Conservation (phyloP, 805 yeast species). For the Yarrowia bubula region DNA sequence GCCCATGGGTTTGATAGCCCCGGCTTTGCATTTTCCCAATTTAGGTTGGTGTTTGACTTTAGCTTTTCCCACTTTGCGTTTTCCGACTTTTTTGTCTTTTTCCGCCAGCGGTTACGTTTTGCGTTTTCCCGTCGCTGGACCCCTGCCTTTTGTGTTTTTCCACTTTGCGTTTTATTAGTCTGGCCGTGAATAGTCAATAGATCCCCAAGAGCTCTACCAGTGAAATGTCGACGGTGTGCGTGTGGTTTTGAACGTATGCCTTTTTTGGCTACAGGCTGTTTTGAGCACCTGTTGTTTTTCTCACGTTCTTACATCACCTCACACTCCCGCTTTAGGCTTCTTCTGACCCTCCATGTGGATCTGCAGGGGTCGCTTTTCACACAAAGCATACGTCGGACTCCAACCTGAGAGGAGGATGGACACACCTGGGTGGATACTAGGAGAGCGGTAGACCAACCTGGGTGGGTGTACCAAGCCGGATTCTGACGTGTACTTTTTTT, state of each 20-base stretch:
- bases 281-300: too few relatives aligned
- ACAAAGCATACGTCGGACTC: background rate
- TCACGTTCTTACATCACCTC: background rate
- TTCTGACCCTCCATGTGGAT: background rate
- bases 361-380: slow-evolving; percentile 23
- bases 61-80: background rate
- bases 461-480: too few relatives aligned
- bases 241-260: too few relatives aligned
- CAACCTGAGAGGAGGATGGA: too few relatives aligned
- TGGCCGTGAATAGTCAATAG: too few relatives aligned
- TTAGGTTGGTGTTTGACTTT: background rate
- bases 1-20: slow-evolving; percentile 16
- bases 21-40: slow-evolving; percentile 3
- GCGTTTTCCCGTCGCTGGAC: background rate
- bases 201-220: too few relatives aligned
- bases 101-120: background rate
- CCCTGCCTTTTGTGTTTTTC: background rate
- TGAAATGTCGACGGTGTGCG: too few relatives aligned
- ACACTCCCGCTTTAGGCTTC: background rate
- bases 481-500: too few relatives aligned
- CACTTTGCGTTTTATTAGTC: background rate
- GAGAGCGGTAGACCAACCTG: too few relatives aligned
- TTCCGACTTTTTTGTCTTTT: background rate
- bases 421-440: background rate
- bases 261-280: too few relatives aligned